phyloP scores from a whole-genome alignment of 148 eudicot genomes.

The Heliamphora exappendiculata region DNA sequence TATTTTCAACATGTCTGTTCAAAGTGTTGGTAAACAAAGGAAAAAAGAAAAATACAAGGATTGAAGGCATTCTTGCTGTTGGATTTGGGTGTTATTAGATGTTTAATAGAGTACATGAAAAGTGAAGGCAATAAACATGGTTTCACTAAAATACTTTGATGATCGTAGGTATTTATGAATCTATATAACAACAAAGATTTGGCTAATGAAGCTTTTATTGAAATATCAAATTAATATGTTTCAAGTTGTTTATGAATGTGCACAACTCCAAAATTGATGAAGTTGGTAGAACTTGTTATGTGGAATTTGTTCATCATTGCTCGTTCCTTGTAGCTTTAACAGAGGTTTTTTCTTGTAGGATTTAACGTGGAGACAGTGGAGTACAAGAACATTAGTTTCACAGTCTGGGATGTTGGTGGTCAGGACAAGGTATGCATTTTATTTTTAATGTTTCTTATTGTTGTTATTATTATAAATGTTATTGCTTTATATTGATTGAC shows the following conservation, averaged over 20 bases:
- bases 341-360: conserved; percentile 3
- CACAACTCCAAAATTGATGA: neutral
- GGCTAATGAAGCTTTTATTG: too few species aligned
- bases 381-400: conserved; percentile 28
- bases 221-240: too few species aligned
- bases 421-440: conserved; percentile 18
- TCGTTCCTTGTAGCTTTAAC: neutral
- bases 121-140: too few species aligned
- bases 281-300: neutral
- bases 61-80: neutral
- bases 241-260: too few species aligned
- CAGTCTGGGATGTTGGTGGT: conserved; percentile 32
- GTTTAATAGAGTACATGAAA: too few species aligned
- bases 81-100: neutral
- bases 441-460: neutral
- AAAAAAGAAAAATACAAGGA: neutral
- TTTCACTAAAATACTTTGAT: neutral
- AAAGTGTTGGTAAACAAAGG: neutral
- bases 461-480: neutral
- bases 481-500: neutral
- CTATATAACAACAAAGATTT: neutral
- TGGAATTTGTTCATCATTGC: neutral
- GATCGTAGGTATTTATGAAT: neutral
- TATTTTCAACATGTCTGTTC: neutral
- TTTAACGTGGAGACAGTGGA: conserved; percentile 29